Evolutionary conservation across 371 early-diverging fungal species (phyloP).

Genomic region (Circinella minor): DNA sequence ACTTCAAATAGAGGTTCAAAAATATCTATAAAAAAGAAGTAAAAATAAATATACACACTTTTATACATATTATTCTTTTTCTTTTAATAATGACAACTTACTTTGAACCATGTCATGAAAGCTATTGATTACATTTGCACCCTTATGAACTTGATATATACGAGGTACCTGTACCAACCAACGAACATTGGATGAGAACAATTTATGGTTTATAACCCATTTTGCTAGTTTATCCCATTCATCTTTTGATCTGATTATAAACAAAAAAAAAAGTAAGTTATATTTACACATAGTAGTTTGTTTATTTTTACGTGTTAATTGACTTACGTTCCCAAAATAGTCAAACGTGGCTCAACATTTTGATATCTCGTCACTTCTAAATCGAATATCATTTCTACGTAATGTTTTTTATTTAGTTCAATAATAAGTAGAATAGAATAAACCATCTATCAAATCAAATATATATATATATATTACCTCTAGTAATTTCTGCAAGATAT

Average conservation of each 20-base stretch:
- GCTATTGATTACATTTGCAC: constrained; percentile 62
- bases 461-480: constrained; percentile 47
- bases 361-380: constrained; percentile 96
- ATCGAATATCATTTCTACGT: constrained; percentile 87
- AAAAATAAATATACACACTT: too few relatives aligned
- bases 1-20: constrained; percentile 97
- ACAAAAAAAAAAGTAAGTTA: too few relatives aligned
- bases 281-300: too few relatives aligned
- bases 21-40: constrained; percentile 56
- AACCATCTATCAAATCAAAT: too few relatives aligned
- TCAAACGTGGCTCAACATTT: constrained; percentile 92
- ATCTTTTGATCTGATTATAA: constrained; percentile 45
- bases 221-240: constrained; percentile 97
- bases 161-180: constrained; percentile 98
- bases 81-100: constrained; percentile 31
- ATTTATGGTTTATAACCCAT: constrained; percentile 91
- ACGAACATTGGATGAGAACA: constrained; percentile 93
- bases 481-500: constrained; percentile 95
- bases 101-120: constrained; percentile 87
- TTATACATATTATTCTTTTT: too few relatives aligned
- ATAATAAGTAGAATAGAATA: too few relatives aligned
- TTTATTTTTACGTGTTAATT: neutral
- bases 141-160: constrained; percentile 91
- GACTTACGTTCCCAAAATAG: constrained; percentile 84
- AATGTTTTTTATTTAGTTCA: too few relatives aligned